Evolutionary conservation across 768 basidiomycete species (phyloP).

Genomic region (Cystobasidium onofrii): DNA sequence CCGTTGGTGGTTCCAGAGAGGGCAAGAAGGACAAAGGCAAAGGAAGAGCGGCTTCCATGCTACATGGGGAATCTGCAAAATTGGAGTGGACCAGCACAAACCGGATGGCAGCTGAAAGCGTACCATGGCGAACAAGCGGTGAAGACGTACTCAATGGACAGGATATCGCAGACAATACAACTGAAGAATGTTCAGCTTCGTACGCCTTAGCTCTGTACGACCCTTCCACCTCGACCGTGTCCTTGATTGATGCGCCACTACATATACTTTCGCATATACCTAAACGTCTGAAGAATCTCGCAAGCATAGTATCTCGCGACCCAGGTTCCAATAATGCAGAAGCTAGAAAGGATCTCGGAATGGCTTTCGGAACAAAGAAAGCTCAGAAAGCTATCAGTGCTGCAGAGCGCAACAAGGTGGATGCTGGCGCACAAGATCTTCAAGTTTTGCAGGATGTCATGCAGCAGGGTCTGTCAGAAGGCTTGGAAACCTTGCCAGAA

Average conservation of each 20-base stretch:
- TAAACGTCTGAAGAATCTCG: slow-evolving; percentile 28
- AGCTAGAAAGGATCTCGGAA: slow-evolving; percentile 57
- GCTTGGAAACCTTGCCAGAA: slow-evolving; percentile 61
- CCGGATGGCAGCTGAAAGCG: slow-evolving; percentile 7
- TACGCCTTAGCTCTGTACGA: slow-evolving; percentile 29
- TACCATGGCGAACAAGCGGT: not conserved
- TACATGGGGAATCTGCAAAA: slow-evolving; percentile 29
- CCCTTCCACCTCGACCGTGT: slow-evolving; percentile 22
- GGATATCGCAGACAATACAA: not conserved
- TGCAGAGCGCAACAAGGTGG: slow-evolving; percentile 79
- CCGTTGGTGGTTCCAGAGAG: not conserved
- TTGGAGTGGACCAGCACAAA: slow-evolving; percentile 21
- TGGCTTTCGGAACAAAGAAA: slow-evolving; percentile 91
- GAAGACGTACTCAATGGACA: slow-evolving; percentile 12
- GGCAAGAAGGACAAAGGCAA: slow-evolving; percentile 20
- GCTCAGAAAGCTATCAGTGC: slow-evolving; percentile 76
- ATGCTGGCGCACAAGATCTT: slow-evolving; percentile 61
- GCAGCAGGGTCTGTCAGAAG: slow-evolving; percentile 71
- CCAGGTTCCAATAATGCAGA: not conserved
- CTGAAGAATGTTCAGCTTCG: slow-evolving; percentile 16
- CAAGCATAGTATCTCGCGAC: not conserved
- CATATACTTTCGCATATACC: slow-evolving; percentile 28
- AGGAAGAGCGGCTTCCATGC: slow-evolving; percentile 23
- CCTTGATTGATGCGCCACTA: slow-evolving; percentile 28
- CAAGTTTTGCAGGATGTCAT: slow-evolving; percentile 50